A percentile compares a stretch with the other conserved stretches of the same genome.
Evolutionary conservation across 108 stramenopile genomes (phyloP).

Genomic region (Conticribra weissflogii): DNA sequence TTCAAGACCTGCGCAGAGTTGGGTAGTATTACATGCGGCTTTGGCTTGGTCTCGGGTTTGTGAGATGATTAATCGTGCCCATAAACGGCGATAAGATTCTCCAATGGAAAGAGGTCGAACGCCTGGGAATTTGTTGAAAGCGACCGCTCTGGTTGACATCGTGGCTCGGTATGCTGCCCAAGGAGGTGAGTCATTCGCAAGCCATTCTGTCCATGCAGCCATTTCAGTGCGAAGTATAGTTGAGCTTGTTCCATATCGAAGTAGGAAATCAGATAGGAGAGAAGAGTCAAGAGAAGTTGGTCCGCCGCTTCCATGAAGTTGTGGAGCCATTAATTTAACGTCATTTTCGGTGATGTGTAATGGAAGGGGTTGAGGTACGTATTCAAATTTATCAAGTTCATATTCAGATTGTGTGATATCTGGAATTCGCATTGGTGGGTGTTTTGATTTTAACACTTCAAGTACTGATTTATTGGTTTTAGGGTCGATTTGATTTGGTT

Average conservation of each 20-base stretch:
- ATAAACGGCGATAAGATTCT: conserved; percentile 22
- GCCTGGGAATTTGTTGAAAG: conserved; percentile 50
- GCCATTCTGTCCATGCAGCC: conserved; percentile 15
- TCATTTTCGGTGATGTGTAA: too few species aligned
- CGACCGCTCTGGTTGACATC: conserved; percentile 33
- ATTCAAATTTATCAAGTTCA: too few species aligned
- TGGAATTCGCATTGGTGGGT: too few species aligned
- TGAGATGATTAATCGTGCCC: conserved; percentile 21
- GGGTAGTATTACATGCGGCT: too few species aligned
- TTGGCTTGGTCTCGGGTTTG: conserved; percentile 17
- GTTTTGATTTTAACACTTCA: too few species aligned
- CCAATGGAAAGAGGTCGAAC: conserved; percentile 41
- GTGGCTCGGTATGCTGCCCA: conserved; percentile 19
- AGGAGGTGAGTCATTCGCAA: conserved; percentile 5
- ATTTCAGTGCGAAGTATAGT: neutral
- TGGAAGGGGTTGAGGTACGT: too few species aligned
- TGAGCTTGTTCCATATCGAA: conserved; percentile 3
- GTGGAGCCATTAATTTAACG: neutral
- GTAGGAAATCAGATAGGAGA: neutral
- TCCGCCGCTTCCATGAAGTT: neutral
- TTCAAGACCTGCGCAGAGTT: too few species aligned
- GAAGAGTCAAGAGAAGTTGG: neutral
- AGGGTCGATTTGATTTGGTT: too few species aligned
- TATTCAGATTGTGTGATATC: too few species aligned
- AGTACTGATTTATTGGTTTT: too few species aligned